These are phyloP conservation scores for Chlorella vulgaris DNA, from an alignment of 139 green algal species.

Conservation along the genomic window DNA sequence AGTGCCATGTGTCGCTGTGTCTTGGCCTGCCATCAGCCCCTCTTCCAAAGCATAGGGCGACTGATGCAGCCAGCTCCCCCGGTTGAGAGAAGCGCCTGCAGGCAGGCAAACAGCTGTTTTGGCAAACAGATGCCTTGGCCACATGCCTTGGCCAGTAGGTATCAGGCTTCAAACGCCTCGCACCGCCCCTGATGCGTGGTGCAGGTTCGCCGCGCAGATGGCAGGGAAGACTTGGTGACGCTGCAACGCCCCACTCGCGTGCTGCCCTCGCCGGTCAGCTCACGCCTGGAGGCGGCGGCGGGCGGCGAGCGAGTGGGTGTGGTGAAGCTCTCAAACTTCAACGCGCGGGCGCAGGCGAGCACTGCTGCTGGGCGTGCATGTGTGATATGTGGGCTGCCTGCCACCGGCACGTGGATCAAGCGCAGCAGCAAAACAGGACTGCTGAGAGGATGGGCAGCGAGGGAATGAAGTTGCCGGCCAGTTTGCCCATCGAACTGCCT, in stretches of 20 bases:
- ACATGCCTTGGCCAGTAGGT: no score
- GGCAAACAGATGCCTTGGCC: no score
- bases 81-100: no score
- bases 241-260: conserved; percentile 23
- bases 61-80: no score
- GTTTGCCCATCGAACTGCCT: not conserved
- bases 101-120: no score
- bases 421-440: no score
- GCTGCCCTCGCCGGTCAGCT: conserved; percentile 18
- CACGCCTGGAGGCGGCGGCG: conserved; percentile 1
- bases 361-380: no score
- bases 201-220: conserved; percentile 23
- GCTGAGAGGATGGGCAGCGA: no score
- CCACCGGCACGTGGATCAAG: not conserved
- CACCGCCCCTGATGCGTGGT: not conserved
- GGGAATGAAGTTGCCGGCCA: no score
- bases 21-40: not conserved
- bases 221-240: conserved; percentile 6
- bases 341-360: conserved; percentile 65
- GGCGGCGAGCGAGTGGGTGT: conserved; percentile 51
- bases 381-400: no score
- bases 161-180: no score
- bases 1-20: not conserved
- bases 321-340: conserved; percentile 79
- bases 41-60: no score